Conservation (phyloP, 495 filamentous ascomycete species). For the Penicillium crystallinum region DNA sequence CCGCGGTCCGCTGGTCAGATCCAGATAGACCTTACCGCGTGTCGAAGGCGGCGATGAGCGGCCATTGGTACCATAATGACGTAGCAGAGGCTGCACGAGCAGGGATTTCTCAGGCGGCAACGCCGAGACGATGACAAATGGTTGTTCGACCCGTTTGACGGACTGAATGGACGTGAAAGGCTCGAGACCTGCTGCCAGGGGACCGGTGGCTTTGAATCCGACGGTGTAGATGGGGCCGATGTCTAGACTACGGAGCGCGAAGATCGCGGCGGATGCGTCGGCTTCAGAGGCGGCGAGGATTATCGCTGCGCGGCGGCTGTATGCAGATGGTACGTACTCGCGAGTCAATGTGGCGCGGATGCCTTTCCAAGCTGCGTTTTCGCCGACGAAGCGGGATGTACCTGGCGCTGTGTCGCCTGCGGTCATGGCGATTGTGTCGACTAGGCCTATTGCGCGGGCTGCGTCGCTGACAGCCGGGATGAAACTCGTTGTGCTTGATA, state of each 20-base stretch:
- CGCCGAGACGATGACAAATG: conserved; percentile 75
- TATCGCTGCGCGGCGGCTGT: conserved; percentile 66
- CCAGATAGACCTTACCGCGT: conserved; percentile 71
- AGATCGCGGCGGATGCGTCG: conserved; percentile 70
- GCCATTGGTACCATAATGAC: conserved; percentile 51
- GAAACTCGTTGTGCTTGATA: conserved; percentile 45
- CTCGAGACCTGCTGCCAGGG: conserved; percentile 59
- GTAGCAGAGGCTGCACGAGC: conserved; percentile 71
- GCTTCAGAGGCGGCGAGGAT: conserved; percentile 61
- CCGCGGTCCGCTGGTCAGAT: conserved; percentile 65
- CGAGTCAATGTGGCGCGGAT: conserved; percentile 73
- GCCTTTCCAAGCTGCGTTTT: conserved; percentile 79
- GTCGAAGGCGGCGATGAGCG: conserved; percentile 44
- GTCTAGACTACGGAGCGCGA: conserved; percentile 67
- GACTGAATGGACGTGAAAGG: conserved; percentile 77
- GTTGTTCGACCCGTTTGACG: conserved; percentile 66
- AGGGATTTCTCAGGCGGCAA: conserved; percentile 71
- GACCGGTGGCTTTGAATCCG: conserved; percentile 66
- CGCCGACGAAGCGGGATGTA: conserved; percentile 55
- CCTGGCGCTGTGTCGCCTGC: conserved; percentile 23
- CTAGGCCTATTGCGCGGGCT: conserved; percentile 66
- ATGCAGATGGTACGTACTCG: conserved; percentile 77
- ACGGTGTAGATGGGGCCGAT: conserved; percentile 78
- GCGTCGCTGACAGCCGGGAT: conserved; percentile 66
- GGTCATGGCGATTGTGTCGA: conserved; percentile 72